Evolutionary conservation across 257 asterid species (phyloP).

Genomic region (Ehretia macrophylla): DNA sequence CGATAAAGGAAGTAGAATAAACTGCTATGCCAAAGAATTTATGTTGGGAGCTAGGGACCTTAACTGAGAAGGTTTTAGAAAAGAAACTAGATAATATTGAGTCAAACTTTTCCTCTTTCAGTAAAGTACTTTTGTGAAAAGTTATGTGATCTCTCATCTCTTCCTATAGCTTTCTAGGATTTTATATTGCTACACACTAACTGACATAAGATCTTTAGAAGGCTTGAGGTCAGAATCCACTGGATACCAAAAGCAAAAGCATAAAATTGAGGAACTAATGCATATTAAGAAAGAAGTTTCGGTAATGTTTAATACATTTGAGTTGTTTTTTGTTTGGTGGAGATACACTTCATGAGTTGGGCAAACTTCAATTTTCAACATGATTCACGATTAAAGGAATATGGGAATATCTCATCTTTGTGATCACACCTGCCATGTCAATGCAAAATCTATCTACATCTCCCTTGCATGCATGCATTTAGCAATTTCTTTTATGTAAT

Average conservation of each 20-base stretch:
- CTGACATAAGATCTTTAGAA: not conserved
- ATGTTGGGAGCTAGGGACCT: no score
- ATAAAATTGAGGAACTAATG: not conserved
- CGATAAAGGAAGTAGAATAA: not conserved
- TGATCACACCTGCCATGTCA: not conserved
- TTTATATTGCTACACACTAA: not conserved
- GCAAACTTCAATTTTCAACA: not conserved
- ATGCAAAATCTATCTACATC: not conserved
- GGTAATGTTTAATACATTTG: no score
- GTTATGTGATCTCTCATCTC: no score
- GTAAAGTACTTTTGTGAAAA: not conserved
- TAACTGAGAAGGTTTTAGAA: not conserved
- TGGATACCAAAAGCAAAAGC: not conserved
- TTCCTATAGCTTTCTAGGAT: not conserved
- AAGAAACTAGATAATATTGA: not conserved
- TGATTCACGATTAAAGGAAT: not conserved
- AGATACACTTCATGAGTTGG: no score
- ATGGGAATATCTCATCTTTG: not conserved
- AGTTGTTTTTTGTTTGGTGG: no score
- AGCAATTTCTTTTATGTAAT: not conserved
- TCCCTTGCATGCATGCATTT: not conserved
- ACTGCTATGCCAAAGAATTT: no score
- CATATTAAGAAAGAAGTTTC: no score
- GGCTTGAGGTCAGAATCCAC: constrained; percentile 1
- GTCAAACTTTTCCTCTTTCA: constrained; percentile 2